A percentile compares a stretch with the other conserved stretches of the same genome.
phyloP scores from a whole-genome alignment of 805 yeast species.

The Wickerhamomyces bisporus region DNA sequence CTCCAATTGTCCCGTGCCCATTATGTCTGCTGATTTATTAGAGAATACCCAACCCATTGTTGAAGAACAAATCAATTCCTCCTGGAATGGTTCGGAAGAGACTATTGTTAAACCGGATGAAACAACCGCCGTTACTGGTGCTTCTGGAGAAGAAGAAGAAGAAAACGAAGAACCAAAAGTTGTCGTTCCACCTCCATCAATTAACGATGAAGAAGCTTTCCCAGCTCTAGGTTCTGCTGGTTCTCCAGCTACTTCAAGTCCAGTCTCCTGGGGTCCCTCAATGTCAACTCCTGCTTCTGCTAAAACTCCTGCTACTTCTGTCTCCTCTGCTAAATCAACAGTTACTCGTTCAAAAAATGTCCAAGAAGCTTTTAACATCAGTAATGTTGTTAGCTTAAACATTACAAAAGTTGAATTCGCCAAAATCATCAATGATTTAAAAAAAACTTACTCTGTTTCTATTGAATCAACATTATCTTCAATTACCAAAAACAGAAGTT shows the following conservation, averaged over 20 bases:
- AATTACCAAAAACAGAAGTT: constrained; percentile 72
- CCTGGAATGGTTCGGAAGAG: neutral
- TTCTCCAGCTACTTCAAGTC: constrained; percentile 23
- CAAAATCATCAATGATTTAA: constrained; percentile 59
- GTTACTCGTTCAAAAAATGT: constrained; percentile 53
- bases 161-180: constrained; percentile 7
- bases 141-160: constrained; percentile 1
- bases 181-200: constrained; percentile 30
- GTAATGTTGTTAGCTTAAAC: constrained; percentile 60
- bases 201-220: constrained; percentile 51
- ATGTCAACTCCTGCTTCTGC: constrained; percentile 26
- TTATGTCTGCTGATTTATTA: constrained; percentile 7
- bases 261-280: constrained; percentile 40
- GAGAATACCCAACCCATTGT: no score
- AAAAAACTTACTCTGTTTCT: constrained; percentile 54
- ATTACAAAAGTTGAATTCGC: constrained; percentile 62
- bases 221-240: constrained; percentile 59
- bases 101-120: constrained; percentile 7
- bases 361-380: constrained; percentile 77
- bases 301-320: constrained; percentile 19
- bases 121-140: neutral
- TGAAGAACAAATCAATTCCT: no score
- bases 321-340: constrained; percentile 5
- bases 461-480: constrained; percentile 81
- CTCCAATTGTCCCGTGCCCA: constrained; percentile 1